Evolutionary conservation across 306 rosid genomes (phyloP).

Genomic region (Malus fusca): DNA sequence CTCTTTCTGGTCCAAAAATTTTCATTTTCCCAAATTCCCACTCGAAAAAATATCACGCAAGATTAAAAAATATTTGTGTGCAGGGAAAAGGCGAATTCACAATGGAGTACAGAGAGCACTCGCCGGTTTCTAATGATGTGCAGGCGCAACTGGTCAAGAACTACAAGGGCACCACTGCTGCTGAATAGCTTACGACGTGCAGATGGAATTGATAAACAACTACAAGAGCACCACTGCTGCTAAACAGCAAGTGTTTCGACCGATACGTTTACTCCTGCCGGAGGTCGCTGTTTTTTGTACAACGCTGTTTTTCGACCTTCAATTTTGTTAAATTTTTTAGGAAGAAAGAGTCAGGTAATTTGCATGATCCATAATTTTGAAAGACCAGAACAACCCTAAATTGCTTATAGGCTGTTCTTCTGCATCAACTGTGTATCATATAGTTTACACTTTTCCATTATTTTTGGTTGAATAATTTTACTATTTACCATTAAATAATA

Average conservation of each 20-base stretch:
- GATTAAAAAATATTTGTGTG: not conserved
- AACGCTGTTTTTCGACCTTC: not conserved
- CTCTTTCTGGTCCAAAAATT: not conserved
- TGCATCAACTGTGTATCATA: not conserved
- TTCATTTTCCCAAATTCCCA: not conserved
- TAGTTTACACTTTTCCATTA: not conserved
- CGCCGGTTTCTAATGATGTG: conserved; percentile 77
- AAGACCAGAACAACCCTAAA: conserved; percentile 19
- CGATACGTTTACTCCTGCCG: conserved; percentile 5
- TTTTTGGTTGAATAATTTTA: not conserved
- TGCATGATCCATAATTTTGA: conserved; percentile 38
- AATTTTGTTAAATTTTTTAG: not conserved
- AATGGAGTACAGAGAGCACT: conserved; percentile 94
- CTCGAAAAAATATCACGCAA: not conserved
- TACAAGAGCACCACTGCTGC: conserved; percentile 55
- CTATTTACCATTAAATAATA: not conserved
- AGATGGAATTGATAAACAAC: conserved; percentile 52
- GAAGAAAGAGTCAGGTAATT: not conserved
- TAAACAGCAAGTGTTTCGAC: conserved; percentile 21
- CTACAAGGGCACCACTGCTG: conserved; percentile 55
- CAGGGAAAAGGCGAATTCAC: conserved; percentile 99
- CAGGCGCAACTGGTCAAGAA: conserved; percentile 64
- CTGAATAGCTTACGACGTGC: conserved; percentile 60
- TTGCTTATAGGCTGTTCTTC: not conserved
- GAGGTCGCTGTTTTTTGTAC: not conserved